Evolutionary conservation across 2,329 filamentous ascomycete species (phyloP).

Genomic region (Cladorrhinum sp.): DNA sequence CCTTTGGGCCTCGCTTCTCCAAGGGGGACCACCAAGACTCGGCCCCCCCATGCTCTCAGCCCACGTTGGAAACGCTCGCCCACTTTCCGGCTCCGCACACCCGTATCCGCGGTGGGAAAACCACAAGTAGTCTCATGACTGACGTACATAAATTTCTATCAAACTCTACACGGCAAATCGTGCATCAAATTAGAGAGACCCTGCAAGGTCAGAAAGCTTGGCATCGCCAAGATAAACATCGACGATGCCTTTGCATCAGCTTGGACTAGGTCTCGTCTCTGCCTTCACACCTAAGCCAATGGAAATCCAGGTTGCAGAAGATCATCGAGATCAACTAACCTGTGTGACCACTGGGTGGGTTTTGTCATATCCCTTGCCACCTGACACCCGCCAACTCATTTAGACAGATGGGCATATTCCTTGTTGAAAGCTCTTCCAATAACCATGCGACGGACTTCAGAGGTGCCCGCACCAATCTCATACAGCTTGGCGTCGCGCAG

Average conservation of each 20-base stretch:
- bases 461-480: constrained; percentile 95
- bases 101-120: background rate
- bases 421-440: constrained; percentile 91
- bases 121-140: background rate
- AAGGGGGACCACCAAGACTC: too few relatives aligned
- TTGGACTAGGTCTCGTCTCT: too few relatives aligned
- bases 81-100: background rate
- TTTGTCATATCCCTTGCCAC: too few relatives aligned
- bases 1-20: background rate
- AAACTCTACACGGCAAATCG: background rate
- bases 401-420: constrained; percentile 56
- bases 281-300: too few relatives aligned
- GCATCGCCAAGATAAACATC: background rate
- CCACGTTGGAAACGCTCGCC: background rate
- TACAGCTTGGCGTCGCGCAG: constrained; percentile 78
- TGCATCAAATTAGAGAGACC: background rate
- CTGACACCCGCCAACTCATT: constrained; percentile 1
- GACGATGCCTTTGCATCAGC: too few relatives aligned
- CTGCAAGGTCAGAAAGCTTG: background rate
- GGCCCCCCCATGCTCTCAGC: too few relatives aligned
- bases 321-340: too few relatives aligned
- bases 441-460: constrained; percentile 89
- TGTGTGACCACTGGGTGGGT: too few relatives aligned
- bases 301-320: too few relatives aligned
- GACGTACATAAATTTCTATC: background rate